phyloP scores from a whole-genome alignment of 2,329 filamentous ascomycete species.

The Botrytis squamosa region DNA sequence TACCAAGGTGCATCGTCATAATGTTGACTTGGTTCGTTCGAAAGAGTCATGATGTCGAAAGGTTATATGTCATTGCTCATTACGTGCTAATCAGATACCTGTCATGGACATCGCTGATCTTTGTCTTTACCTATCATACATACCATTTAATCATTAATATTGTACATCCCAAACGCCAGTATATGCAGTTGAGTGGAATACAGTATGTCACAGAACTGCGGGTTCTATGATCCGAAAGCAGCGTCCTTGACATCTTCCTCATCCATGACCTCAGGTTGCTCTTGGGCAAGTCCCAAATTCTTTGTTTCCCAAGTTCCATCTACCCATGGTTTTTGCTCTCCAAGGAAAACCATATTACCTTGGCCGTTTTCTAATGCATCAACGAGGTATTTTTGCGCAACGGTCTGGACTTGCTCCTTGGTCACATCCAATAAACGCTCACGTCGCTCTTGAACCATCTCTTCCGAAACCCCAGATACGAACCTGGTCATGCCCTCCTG shows the following conservation, averaged over 20 bases:
- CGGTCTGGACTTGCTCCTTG: constrained; percentile 73
- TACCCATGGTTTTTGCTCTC: constrained; percentile 79
- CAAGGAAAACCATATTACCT: constrained; percentile 71
- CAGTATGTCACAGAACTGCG: constrained; percentile 31
- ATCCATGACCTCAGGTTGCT: constrained; percentile 35
- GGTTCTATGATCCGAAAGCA: constrained; percentile 32
- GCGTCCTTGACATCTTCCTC: constrained; percentile 35
- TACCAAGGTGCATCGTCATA: neutral
- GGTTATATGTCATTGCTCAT: constrained; percentile 18
- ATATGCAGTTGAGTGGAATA: constrained; percentile 34
- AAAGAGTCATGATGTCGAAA: neutral
- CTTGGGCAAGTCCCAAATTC: constrained; percentile 68
- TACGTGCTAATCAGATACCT: constrained; percentile 2
- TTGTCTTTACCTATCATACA: constrained; percentile 19
- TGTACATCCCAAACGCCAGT: constrained; percentile 25
- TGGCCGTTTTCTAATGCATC: constrained; percentile 59
- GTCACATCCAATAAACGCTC: constrained; percentile 85
- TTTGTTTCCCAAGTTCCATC: constrained; percentile 71
- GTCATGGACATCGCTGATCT: neutral
- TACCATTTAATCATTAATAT: constrained; percentile 18
- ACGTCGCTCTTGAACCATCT: constrained; percentile 83
- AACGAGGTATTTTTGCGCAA: constrained; percentile 79
- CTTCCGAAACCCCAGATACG: constrained; percentile 77
- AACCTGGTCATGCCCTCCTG: constrained; percentile 86
- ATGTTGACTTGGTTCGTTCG: neutral